phyloP scores from a whole-genome alignment of 139 green algal species.

The Bryopsis sp. region DNA sequence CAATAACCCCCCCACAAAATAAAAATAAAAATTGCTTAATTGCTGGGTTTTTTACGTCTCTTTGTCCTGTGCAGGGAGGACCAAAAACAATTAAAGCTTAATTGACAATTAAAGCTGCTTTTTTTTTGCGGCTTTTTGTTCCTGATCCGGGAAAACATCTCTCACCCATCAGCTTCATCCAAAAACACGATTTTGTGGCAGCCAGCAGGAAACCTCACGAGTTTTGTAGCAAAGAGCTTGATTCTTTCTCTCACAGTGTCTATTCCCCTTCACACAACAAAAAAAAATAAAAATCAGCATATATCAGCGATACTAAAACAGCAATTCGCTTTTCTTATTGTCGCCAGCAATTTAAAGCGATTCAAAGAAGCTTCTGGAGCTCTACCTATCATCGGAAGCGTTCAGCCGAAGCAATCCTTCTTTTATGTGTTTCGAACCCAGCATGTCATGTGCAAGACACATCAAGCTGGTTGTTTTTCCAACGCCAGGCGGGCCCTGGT shows the following conservation, averaged over 20 bases:
- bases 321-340: neutral
- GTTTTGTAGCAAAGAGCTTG: constrained; percentile 99
- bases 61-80: neutral
- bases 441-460: constrained; percentile 78
- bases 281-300: neutral
- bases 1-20: too few relatives aligned
- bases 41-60: neutral
- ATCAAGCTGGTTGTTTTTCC: constrained; percentile 96
- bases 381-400: constrained; percentile 84
- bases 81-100: neutral
- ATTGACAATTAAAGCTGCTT: neutral
- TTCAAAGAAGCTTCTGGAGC: neutral
- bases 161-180: constrained; percentile 92
- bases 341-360: neutral
- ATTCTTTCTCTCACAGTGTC: constrained; percentile 99
- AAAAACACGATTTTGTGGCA: constrained; percentile 96
- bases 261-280: constrained; percentile 70
- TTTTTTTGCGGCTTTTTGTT: constrained; percentile 1
- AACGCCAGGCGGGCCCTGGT: constrained; percentile 86
- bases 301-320: neutral
- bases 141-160: too few relatives aligned
- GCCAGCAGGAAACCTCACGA: constrained; percentile 86
- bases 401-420: constrained; percentile 97
- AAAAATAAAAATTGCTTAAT: neutral
- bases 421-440: constrained; percentile 73